A percentile compares a stretch with the other conserved stretches of the same genome.
phyloP scores from a whole-genome alignment of 2,329 filamentous ascomycete species.

The Penicillium sp. region DNA sequence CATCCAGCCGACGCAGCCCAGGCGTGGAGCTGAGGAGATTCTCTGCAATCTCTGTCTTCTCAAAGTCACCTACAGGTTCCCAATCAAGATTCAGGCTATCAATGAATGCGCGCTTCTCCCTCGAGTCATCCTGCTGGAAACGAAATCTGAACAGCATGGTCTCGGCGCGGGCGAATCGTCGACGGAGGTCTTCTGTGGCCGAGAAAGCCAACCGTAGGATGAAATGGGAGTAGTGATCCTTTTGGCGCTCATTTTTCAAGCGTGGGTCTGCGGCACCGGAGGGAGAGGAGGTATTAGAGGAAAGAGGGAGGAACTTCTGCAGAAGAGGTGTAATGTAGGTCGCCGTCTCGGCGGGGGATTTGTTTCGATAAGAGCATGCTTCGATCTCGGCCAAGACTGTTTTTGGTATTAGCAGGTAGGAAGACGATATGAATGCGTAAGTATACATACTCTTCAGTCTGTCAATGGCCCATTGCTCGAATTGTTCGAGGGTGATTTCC shows the following conservation, averaged over 20 bases:
- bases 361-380: constrained; percentile 93
- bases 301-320: constrained; percentile 80
- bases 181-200: constrained; percentile 82
- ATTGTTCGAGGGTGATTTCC: constrained; percentile 94
- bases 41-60: constrained; percentile 66
- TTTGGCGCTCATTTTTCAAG: constrained; percentile 73
- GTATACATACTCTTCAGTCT: constrained; percentile 68
- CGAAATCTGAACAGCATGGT: constrained; percentile 84
- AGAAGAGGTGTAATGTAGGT: constrained; percentile 82
- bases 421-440: no score
- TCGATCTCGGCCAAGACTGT: constrained; percentile 60
- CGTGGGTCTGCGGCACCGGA: constrained; percentile 50
- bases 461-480: constrained; percentile 98
- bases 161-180: constrained; percentile 82
- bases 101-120: constrained; percentile 75
- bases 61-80: constrained; percentile 76
- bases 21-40: constrained; percentile 61
- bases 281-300: constrained; percentile 67
- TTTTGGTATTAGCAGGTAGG: constrained; percentile 6
- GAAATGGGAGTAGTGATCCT: constrained; percentile 97
- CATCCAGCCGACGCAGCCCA: constrained; percentile 58
- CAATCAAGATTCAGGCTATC: constrained; percentile 76
- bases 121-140: constrained; percentile 71
- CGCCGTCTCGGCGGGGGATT: constrained; percentile 75
- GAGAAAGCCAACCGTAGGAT: constrained; percentile 92